A percentile compares a stretch with the other conserved stretches of the same genome.
Conservation (phyloP, 495 filamentous ascomycete genomes). For the Neurospora intermedia region DNA sequence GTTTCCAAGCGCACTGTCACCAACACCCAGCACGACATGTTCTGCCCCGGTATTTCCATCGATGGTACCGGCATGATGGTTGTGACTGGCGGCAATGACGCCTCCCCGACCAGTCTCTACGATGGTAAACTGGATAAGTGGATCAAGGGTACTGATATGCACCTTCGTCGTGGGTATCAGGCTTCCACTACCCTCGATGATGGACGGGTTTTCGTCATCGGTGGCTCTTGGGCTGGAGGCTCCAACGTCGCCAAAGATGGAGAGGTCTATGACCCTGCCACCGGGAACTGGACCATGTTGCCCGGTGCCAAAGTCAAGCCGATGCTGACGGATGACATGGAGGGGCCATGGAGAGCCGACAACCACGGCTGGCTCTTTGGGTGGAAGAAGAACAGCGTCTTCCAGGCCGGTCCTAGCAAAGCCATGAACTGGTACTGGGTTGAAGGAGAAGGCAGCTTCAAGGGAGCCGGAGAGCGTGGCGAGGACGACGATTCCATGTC, state of each 20-base stretch:
- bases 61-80: conserved; percentile 40
- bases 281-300: conserved; percentile 1
- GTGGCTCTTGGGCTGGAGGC: conserved; percentile 45
- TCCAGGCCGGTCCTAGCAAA: conserved; percentile 47
- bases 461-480: conserved; percentile 23
- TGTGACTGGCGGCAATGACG: conserved; percentile 41
- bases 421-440: conserved; percentile 50
- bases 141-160: conserved; percentile 29
- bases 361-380: conserved; percentile 54
- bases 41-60: conserved; percentile 49
- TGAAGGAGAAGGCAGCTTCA: conserved; percentile 26
- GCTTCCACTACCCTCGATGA: conserved; percentile 39
- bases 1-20: conserved; percentile 29
- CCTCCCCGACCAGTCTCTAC: conserved; percentile 38
- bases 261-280: conserved; percentile 3
- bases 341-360: conserved; percentile 37
- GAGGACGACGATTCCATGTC: conserved; percentile 37
- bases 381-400: conserved; percentile 43
- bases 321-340: conserved; percentile 42
- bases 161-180: conserved; percentile 47
- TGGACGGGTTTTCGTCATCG: conserved; percentile 49
- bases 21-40: conserved; percentile 45
- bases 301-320: conserved; percentile 27
- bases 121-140: conserved; percentile 21
- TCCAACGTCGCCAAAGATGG: conserved; percentile 15